phyloP scores from a whole-genome alignment of 805 yeast genomes.

The Candida quercuum region DNA sequence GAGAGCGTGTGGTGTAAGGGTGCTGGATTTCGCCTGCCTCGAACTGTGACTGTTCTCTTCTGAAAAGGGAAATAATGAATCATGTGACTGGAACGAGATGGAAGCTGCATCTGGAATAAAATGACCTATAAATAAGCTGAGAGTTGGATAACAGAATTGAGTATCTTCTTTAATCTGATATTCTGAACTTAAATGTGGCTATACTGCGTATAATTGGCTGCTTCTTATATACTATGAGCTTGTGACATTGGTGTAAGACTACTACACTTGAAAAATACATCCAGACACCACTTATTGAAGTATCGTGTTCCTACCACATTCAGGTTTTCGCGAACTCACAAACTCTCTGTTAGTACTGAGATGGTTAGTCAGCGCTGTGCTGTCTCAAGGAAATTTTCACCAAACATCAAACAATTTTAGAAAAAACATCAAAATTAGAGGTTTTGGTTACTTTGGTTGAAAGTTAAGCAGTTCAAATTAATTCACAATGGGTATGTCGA shows the following conservation, averaged over 20 bases:
- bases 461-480: constrained; percentile 1
- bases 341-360: not conserved
- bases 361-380: constrained; percentile 5
- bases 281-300: not conserved
- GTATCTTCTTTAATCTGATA: no score
- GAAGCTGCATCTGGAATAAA: no score
- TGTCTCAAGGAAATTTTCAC: constrained; percentile 5
- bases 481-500: constrained; percentile 5
- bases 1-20: no score
- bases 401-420: constrained; percentile 7
- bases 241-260: not conserved
- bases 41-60: constrained; percentile 7
- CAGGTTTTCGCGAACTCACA: constrained; percentile 5
- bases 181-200: no score
- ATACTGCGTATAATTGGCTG: no score
- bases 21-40: no score
- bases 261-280: not conserved
- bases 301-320: not conserved
- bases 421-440: constrained; percentile 1
- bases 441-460: not conserved
- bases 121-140: no score
- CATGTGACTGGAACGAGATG: constrained; percentile 1
- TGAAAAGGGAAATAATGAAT: not conserved
- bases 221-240: no score
- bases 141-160: not conserved